Percentiles rank a stretch among this genome's conserved stretches.
Conservation (phyloP, 441 rosid genomes). For the Erodium texanum region DNA sequence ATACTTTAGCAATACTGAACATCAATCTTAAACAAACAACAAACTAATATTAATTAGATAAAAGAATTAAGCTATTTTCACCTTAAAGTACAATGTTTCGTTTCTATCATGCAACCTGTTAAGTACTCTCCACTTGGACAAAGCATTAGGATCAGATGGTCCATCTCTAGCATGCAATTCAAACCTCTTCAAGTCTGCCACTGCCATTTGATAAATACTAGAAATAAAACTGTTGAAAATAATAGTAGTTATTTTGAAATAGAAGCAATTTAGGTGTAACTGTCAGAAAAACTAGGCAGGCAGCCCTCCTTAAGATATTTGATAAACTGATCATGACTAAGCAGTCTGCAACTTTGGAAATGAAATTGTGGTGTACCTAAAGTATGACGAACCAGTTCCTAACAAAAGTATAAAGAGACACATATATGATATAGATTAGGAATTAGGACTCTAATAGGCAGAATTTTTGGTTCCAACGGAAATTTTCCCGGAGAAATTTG, state of each 20-base stretch:
- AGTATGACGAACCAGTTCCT: not conserved
- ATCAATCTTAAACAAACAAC: not conserved
- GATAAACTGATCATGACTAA: not conserved
- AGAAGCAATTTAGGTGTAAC: not conserved
- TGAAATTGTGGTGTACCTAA: not conserved
- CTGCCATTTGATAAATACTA: conserved; percentile 26
- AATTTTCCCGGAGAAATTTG: too few species aligned
- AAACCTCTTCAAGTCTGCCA: conserved; percentile 84
- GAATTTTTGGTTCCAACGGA: too few species aligned
- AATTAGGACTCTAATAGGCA: not conserved
- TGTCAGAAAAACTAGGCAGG: not conserved
- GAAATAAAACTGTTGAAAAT: not conserved
- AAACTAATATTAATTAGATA: not conserved
- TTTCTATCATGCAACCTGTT: conserved; percentile 92
- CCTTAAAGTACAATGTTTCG: conserved; percentile 95
- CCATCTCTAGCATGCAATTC: conserved; percentile 90
- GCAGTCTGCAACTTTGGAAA: not conserved
- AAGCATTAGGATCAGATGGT: conserved; percentile 83
- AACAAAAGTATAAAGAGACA: not conserved
- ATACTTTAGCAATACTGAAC: not conserved
- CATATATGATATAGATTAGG: not conserved
- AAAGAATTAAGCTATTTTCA: not conserved
- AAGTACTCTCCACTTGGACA: conserved; percentile 93
- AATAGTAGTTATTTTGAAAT: not conserved
- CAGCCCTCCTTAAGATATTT: not conserved